Base-by-base conservation (phyloP, 306 rosid species). In the Medicago lupulina region DNA sequence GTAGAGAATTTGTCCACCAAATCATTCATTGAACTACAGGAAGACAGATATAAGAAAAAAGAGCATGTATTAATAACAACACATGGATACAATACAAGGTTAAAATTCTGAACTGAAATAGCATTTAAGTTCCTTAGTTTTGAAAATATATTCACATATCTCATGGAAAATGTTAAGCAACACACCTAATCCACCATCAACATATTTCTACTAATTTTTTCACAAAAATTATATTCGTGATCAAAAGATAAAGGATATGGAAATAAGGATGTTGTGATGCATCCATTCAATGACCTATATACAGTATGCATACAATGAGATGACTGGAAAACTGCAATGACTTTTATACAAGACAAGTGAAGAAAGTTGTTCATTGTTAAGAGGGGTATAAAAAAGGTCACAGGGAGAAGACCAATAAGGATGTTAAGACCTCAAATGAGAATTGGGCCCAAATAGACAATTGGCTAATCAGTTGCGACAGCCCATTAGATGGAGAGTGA, bases 1-100 rank as follows among this genome's bases (percentile, higher is more conserved):
- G 86, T 90, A 87, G 84, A 83, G 84, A 89, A 89, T 78, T 92
- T 92, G 89, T 88, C 96, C 41, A 87, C 92, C 77, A 92, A 86
- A 23, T 90, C 90, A 81, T 84, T 87, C 88, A 85, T 80, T 57
- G 81, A 71, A 76, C 86, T 86, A 61, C 82, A 75, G 14, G 34
- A 38, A 81, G 76, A 41, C 39, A 69, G 9, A 68, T 34, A 47
- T 16, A 55, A 71, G 23, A 47, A 23, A 59, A 23, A 10, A 7
- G 7, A 70, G 36, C 28, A 64, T 46, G 14, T 31, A n/a, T 76
- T n/a, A 76, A 61, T n/a, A 79, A 28, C 18, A 53, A 28, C 18
- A 53, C 39, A 21, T 43, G 7, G 5, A 81, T 61, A 71, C 44
- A 54, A 78, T 61, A 66, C 58, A 53, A 78, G 23, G 39, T 58